A percentile compares a stretch with the other conserved stretches of the same genome.
Evolutionary conservation across 2,329 filamentous ascomycete genomes (phyloP).

Genomic region (Fusarium pilosicola): DNA sequence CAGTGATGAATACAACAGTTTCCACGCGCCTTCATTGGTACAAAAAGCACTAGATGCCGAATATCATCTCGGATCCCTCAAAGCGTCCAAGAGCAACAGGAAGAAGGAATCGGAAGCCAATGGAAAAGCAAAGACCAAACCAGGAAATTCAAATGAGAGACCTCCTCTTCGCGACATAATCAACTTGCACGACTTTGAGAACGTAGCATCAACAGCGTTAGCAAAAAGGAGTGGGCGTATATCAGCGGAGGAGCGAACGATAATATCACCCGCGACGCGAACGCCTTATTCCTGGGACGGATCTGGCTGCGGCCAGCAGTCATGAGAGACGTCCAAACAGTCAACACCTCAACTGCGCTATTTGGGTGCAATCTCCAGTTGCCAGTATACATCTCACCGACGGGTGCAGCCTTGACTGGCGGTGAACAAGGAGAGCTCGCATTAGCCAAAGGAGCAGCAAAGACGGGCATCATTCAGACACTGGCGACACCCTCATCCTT

Average conservation of each 20-base stretch:
- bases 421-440: slow-evolving; percentile 36
- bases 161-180: slow-evolving; percentile 21
- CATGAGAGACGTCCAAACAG: slow-evolving; percentile 33
- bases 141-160: not conserved
- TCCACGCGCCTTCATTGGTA: slow-evolving; percentile 39
- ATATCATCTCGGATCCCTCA: not conserved
- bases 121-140: rapidly evolving
- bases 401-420: slow-evolving; percentile 26
- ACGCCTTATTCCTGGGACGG: slow-evolving; percentile 19
- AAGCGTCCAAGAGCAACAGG: not conserved
- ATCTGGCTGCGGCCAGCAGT: slow-evolving; percentile 43
- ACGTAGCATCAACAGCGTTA: slow-evolving; percentile 12
- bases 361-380: slow-evolving; percentile 36
- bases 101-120: rapidly evolving
- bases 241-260: slow-evolving; percentile 42
- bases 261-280: slow-evolving; percentile 38
- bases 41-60: slow-evolving; percentile 20
- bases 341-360: slow-evolving; percentile 25
- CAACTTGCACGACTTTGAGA: slow-evolving; percentile 43
- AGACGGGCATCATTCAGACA: slow-evolving; percentile 65
- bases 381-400: slow-evolving; percentile 39
- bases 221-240: slow-evolving; percentile 40
- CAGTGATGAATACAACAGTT: slow-evolving; percentile 36
- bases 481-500: slow-evolving; percentile 71
- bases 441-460: slow-evolving; percentile 33